Evolutionary conservation across 345 rosid genomes (phyloP).

Genomic region (Euphorbia lathyris): DNA sequence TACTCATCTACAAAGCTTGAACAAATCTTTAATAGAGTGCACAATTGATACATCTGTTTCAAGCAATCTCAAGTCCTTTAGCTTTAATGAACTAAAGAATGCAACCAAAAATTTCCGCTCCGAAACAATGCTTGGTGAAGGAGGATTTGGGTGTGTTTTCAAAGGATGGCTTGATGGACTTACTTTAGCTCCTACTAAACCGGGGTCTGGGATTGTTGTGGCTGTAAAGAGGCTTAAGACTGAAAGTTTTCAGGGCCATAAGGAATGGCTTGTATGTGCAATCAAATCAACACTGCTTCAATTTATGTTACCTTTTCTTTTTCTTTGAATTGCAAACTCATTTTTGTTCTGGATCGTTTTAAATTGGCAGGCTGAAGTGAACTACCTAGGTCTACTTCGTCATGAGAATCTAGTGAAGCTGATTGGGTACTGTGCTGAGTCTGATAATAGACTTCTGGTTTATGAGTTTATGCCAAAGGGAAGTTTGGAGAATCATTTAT

Average conservation of each 20-base stretch:
- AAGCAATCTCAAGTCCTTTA: constrained; percentile 49
- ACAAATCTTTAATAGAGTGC: constrained; percentile 17
- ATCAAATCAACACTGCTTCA: background rate
- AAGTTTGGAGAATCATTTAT: constrained; percentile 86
- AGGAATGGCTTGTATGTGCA: constrained; percentile 71
- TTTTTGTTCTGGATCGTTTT: background rate
- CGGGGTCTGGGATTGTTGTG: constrained; percentile 51
- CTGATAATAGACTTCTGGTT: constrained; percentile 65
- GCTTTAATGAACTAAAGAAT: constrained; percentile 47
- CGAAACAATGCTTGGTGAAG: constrained; percentile 58
- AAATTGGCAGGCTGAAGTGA: constrained; percentile 67
- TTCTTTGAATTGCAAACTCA: constrained; percentile 2
- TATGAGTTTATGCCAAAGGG: constrained; percentile 88
- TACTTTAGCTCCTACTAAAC: constrained; percentile 53
- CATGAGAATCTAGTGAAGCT: constrained; percentile 83
- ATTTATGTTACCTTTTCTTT: background rate
- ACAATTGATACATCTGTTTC: constrained; percentile 26
- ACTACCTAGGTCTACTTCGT: constrained; percentile 68
- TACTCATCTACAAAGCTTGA: constrained; percentile 22
- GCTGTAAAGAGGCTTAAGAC: constrained; percentile 61
- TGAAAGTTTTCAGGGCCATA: constrained; percentile 72
- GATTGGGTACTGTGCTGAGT: constrained; percentile 72
- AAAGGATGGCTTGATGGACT: constrained; percentile 63
- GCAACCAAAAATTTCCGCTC: constrained; percentile 58
- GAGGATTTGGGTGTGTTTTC: constrained; percentile 67